Percentiles rank a stretch among this genome's conserved stretches.
These are phyloP conservation scores for Musa acuminata DNA, from an alignment of 176 grass and related monocot species.

Conservation along the genomic window DNA sequence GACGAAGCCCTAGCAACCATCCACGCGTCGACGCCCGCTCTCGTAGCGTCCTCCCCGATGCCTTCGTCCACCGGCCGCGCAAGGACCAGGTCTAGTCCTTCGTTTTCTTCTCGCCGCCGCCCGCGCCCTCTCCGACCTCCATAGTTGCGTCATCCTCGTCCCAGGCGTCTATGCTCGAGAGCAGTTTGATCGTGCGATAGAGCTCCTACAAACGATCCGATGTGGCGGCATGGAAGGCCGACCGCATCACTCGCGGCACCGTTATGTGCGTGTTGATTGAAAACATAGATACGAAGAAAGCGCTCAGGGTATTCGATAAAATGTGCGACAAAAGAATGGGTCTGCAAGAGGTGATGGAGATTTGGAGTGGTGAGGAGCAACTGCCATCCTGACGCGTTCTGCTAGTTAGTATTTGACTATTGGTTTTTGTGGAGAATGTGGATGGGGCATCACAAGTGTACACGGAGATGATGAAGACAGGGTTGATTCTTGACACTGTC, in stretches of 20 bases:
- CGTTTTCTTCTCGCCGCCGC: slow-evolving; percentile 43
- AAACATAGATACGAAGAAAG: slow-evolving; percentile 22
- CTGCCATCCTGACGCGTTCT: slow-evolving; percentile 41
- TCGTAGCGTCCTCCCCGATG: slow-evolving; percentile 75
- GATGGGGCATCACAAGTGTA: slow-evolving; percentile 47
- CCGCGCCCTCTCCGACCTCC: slow-evolving; percentile 54
- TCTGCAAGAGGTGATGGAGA: slow-evolving; percentile 52
- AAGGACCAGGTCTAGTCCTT: slow-evolving; percentile 56
- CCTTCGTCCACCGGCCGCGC: slow-evolving; percentile 48
- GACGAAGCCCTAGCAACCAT: slow-evolving; percentile 60
- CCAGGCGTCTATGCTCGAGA: slow-evolving; percentile 47
- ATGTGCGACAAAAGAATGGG: slow-evolving; percentile 37
- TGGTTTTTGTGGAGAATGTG: slow-evolving; percentile 57
- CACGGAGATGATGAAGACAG: slow-evolving; percentile 65
- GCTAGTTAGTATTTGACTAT: slow-evolving; percentile 59
- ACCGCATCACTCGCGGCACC: slow-evolving; percentile 65
- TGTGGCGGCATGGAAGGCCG: slow-evolving; percentile 33
- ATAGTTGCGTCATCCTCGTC: slow-evolving; percentile 77
- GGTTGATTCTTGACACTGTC: slow-evolving; percentile 50
- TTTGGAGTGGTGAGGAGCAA: slow-evolving; percentile 71
- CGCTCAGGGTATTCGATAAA: slow-evolving; percentile 73
- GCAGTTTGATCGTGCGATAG: slow-evolving; percentile 45
- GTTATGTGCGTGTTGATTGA: slow-evolving; percentile 46
- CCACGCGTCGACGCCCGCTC: slow-evolving; percentile 59
- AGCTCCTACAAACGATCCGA: slow-evolving; percentile 32